Conservation (phyloP, 2,329 filamentous ascomycete genomes). For the Colletotrichum sp. region DNA sequence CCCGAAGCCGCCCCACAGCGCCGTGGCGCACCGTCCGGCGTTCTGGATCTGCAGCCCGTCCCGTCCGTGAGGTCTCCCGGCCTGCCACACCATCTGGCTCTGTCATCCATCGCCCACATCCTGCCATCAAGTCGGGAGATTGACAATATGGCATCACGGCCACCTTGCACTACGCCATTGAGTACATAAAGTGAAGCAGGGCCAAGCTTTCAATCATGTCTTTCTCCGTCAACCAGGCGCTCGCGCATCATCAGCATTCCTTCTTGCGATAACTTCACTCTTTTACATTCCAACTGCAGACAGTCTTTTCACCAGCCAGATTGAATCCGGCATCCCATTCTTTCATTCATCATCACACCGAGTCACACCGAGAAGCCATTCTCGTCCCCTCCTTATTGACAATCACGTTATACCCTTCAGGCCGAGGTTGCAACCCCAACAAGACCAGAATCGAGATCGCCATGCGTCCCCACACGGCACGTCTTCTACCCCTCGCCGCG, state of each 20-base stretch:
- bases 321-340: not conserved
- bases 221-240: not conserved
- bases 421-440: not conserved
- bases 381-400: not conserved
- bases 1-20: not conserved
- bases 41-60: not conserved
- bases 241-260: not conserved
- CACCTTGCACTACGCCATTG: not conserved
- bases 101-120: constrained; percentile 1
- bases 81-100: not conserved
- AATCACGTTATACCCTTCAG: not conserved
- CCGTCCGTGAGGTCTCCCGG: not conserved
- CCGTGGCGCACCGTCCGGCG: not conserved
- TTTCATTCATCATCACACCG: not conserved
- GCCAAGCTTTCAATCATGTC: not conserved
- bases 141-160: not conserved
- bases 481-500: not conserved
- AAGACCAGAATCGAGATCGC: not conserved
- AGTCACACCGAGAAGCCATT: not conserved
- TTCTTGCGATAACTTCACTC: not conserved
- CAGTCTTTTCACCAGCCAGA: not conserved
- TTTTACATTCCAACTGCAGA: not conserved
- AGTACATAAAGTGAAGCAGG: not conserved
- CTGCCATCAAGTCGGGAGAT: not conserved
- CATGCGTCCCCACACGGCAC: not conserved